Conservation (phyloP, 495 filamentous ascomycete species). For the Neurospora sp. region DNA sequence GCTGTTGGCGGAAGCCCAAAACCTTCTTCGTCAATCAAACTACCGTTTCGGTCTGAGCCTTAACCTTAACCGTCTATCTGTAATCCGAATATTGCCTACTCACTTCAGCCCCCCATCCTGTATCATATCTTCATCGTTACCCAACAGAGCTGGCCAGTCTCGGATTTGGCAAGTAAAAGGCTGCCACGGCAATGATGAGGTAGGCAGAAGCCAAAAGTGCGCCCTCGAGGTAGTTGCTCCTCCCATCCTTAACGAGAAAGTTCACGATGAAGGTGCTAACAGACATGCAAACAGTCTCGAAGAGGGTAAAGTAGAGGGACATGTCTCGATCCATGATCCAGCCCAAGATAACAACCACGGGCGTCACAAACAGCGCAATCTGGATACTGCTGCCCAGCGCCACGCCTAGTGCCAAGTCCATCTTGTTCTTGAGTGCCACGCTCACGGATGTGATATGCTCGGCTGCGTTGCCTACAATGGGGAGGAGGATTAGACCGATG, state of each 20-base stretch:
- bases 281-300: slow-evolving; percentile 73
- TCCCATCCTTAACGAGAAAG: slow-evolving; percentile 69
- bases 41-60: neutral
- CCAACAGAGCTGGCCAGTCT: slow-evolving; percentile 30
- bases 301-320: slow-evolving; percentile 75
- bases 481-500: slow-evolving; percentile 73
- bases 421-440: slow-evolving; percentile 79
- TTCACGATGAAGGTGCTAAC: slow-evolving; percentile 75
- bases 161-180: slow-evolving; percentile 51
- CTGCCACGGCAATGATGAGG: slow-evolving; percentile 52
- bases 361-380: slow-evolving; percentile 74
- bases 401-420: slow-evolving; percentile 79
- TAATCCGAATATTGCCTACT: neutral
- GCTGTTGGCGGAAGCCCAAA: neutral
- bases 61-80: neutral
- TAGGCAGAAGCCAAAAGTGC: slow-evolving; percentile 66
- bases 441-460: slow-evolving; percentile 81
- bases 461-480: slow-evolving; percentile 82
- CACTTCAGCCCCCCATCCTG: neutral
- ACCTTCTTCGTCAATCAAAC: neutral
- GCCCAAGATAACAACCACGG: slow-evolving; percentile 66
- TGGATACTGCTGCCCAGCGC: slow-evolving; percentile 75
- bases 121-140: neutral
- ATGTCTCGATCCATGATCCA: slow-evolving; percentile 70
- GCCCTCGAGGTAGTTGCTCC: slow-evolving; percentile 76